Evolutionary conservation across 352 stramenopile genomes (phyloP).

Genomic region (Globisporangium radiosum): DNA sequence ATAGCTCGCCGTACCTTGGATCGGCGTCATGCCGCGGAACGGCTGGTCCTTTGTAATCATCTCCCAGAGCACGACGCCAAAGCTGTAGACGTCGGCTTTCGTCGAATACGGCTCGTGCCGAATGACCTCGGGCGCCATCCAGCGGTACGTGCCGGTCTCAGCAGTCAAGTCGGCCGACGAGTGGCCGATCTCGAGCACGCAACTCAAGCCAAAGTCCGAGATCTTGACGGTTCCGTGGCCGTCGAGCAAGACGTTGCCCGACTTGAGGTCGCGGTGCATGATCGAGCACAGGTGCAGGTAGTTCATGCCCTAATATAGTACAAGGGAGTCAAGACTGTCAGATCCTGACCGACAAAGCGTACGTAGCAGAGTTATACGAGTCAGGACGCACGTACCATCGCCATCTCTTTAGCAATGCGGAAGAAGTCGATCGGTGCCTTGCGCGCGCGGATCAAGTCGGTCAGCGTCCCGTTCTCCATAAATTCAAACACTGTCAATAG

Average conservation of each 20-base stretch:
- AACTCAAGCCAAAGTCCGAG: conserved; percentile 85
- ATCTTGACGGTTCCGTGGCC: conserved; percentile 81
- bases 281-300: conserved; percentile 93
- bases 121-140: conserved; percentile 95
- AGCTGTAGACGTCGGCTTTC: conserved; percentile 95
- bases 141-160: conserved; percentile 88
- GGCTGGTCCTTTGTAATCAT: conserved; percentile 81
- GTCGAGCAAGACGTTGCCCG: conserved; percentile 91
- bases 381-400: conserved; percentile 39
- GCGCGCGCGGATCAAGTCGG: conserved; percentile 66
- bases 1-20: conserved; percentile 45
- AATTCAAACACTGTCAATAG: conserved; percentile 70
- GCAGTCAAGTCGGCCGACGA: conserved; percentile 74
- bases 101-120: conserved; percentile 91
- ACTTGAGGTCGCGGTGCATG: conserved; percentile 95
- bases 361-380: background rate
- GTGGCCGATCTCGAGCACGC: conserved; percentile 66
- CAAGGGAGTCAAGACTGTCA: background rate
- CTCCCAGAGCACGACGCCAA: conserved; percentile 85
- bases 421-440: conserved; percentile 78
- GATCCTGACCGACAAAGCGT: background rate
- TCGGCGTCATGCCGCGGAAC: conserved; percentile 76
- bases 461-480: conserved; percentile 84
- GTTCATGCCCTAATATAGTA: conserved; percentile 76
- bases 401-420: conserved; percentile 63